phyloP scores from a whole-genome alignment of 345 rosid species.

The Rhizophora apiculata region DNA sequence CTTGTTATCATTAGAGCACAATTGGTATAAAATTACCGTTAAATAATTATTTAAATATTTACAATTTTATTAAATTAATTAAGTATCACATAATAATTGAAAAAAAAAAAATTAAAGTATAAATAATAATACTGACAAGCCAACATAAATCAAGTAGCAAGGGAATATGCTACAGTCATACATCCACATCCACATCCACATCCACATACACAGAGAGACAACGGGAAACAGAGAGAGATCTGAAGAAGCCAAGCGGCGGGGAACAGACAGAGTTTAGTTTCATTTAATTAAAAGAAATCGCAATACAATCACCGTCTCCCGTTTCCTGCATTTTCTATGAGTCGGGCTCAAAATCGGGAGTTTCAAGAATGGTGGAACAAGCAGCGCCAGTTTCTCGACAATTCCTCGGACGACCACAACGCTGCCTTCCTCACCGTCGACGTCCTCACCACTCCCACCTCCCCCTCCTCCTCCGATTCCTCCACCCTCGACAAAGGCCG shows the following conservation, averaged over 20 bases:
- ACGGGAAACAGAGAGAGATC: too few relatives aligned
- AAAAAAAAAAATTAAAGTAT: too few relatives aligned
- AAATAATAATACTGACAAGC: too few relatives aligned
- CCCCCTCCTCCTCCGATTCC: constrained; percentile 33
- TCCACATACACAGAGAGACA: too few relatives aligned
- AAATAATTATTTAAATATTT: too few relatives aligned
- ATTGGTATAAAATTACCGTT: too few relatives aligned
- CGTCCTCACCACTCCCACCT: constrained; percentile 40
- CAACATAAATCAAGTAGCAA: too few relatives aligned
- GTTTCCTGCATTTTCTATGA: constrained; percentile 12
- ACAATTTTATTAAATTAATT: too few relatives aligned
- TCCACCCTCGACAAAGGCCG: constrained; percentile 45
- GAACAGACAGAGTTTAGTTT: background rate
- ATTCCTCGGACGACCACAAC: constrained; percentile 15
- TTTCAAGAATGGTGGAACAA: constrained; percentile 89
- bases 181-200: fast-evolving
- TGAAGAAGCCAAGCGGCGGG: too few relatives aligned
- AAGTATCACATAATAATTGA: too few relatives aligned
- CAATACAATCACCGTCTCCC: background rate
- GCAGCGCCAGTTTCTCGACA: constrained; percentile 49
- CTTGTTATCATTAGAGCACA: too few relatives aligned
- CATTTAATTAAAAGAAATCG: background rate
- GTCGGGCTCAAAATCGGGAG: constrained; percentile 50
- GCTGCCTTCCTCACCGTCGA: constrained; percentile 47
- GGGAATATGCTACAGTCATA: too few relatives aligned